Conservation (phyloP, 345 rosid species). For the Salix dunnii region DNA sequence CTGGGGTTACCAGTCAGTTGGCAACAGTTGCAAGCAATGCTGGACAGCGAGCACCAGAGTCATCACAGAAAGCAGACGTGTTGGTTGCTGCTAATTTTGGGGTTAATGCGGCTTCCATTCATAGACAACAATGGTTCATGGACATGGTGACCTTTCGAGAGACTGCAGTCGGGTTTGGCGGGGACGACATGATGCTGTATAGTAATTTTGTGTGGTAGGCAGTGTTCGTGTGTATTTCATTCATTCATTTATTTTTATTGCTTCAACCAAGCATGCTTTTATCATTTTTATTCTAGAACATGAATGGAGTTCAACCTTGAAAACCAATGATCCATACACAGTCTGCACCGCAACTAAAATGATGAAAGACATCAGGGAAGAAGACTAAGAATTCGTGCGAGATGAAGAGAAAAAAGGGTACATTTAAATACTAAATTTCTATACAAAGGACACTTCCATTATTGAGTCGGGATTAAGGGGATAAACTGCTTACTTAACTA, state of each 20-base stretch:
- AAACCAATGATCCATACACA: no score
- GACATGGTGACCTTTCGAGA: conserved; percentile 13
- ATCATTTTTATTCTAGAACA: no score
- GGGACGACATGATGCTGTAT: conserved; percentile 12
- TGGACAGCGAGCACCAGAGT: neutral
- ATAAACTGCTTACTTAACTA: neutral
- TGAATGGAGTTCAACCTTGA: no score
- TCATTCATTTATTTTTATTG: no score
- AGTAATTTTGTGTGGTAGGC: no score
- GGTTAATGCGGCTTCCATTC: conserved; percentile 3
- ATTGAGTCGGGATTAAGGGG: neutral
- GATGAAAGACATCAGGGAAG: neutral
- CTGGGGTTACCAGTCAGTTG: neutral
- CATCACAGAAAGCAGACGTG: no score
- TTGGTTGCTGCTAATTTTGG: neutral
- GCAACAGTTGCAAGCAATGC: neutral
- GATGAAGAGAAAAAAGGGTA: neutral
- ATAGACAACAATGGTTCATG: conserved; percentile 18
- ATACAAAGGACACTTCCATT: neutral
- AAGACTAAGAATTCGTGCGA: neutral
- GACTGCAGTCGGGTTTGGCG: conserved; percentile 1
- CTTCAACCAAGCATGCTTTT: no score
- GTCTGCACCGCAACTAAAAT: no score
- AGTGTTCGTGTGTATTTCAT: neutral
- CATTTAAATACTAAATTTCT: neutral